Evolutionary conservation across 2,329 filamentous ascomycete genomes (phyloP), one percentile per base, ranked within the genome.

Genomic region (Apiospora sp.): DNA sequence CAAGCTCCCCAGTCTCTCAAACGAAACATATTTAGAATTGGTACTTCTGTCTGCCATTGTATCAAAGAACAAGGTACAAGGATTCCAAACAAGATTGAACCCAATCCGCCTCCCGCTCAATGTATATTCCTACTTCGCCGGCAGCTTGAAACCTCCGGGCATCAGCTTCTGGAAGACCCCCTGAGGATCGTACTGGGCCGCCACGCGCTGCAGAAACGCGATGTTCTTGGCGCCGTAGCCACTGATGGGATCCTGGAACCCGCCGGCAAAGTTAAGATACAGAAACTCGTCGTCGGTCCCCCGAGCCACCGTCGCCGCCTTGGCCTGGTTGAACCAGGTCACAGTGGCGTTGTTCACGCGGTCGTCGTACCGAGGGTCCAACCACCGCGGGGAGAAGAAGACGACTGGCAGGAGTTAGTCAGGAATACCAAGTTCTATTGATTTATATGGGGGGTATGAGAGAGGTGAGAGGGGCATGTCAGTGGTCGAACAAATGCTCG

Each of bases 331-430:
- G 54, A n/a, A 61, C 54, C 54, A 61, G 2, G 16, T 16, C 54
- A 22, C 22, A 30, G 16, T 61, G 8, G 7, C 54, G 7, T 61
- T 61, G 54, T 1, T n/a, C 58, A 64, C 41, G 34, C 58, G 58
- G 58, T 10, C 58, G 58, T 64, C 58, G 58, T 64, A 64, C 34
- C 24, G 58, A 4, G 30, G 3, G 10, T 64, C 58, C 8, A 41
- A 22, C 58, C 58, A 64, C 8, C 34, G 58, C 30, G 58, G 58
- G 34, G 58, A 64, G 19, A 64, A 64, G 58, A 64, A 64, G 58
- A 64, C 34, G 4, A 64, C 58, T 64, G 7, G 7, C 37, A 64
- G 0, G 4, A n/a, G 6, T n/a, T 61, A 2, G 30, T 22, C 30
- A 61, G 51, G 19, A 16, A 58, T 6, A n/a, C 41, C 34, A 37